Conservation (phyloP, 139 green algal species). For the Raphidocelis subcapitata region DNA sequence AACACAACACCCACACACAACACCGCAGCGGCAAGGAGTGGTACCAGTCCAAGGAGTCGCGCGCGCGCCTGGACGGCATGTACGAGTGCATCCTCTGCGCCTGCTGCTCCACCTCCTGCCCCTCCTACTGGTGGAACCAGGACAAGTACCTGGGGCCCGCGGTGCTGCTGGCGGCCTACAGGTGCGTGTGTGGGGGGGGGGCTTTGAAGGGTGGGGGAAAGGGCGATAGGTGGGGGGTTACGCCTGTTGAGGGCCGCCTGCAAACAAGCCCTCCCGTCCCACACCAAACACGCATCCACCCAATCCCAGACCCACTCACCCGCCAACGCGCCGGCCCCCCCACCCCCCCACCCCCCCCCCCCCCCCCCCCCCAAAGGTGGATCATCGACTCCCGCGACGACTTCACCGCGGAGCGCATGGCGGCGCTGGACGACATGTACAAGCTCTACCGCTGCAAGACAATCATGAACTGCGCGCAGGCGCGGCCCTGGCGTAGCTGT, state of each 20-base stretch:
- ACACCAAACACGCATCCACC: no score
- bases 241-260: no score
- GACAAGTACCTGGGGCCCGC: constrained; percentile 99
- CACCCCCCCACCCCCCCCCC: not conserved
- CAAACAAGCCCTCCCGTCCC: no score
- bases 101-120: constrained; percentile 87
- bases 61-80: constrained; percentile 95
- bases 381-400: constrained; percentile 81
- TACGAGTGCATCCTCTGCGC: constrained; percentile 99
- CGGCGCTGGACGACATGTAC: constrained; percentile 90
- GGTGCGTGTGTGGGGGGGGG: constrained; percentile 45
- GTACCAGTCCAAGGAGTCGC: constrained; percentile 87
- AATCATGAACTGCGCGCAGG: constrained; percentile 26
- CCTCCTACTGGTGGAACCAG: constrained; percentile 73
- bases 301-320: no score
- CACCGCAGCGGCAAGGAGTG: constrained; percentile 71
- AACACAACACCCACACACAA: no score
- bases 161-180: constrained; percentile 93
- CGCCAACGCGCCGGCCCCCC: no score
- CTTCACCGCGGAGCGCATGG: constrained; percentile 86
- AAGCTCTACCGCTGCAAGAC: constrained; percentile 97
- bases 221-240: no score
- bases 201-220: no score
- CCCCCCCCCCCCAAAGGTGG: constrained; percentile 39
- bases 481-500: no score